Evolutionary conservation across 1,284 basidiomycete species (phyloP).

Genomic region (Sphagnurus paluster): DNA sequence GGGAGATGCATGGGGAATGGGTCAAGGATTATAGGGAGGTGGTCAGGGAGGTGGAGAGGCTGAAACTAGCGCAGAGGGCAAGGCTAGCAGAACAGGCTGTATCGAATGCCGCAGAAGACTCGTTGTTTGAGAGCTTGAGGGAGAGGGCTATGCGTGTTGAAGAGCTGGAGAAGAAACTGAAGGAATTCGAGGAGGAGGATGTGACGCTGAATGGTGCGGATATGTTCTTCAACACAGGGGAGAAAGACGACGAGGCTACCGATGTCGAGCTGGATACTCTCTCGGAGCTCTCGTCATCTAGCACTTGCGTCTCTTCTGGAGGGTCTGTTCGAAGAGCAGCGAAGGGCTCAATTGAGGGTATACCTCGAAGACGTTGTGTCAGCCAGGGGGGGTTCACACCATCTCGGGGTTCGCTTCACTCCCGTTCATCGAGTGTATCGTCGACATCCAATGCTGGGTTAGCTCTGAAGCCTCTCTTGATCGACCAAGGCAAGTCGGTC

Average conservation of each 20-base stretch:
- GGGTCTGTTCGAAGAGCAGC: constrained; percentile 2
- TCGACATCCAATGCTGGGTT: neutral
- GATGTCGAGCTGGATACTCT: constrained; percentile 16
- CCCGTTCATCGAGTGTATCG: constrained; percentile 4
- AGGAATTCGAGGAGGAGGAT: constrained; percentile 12
- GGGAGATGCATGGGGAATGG: constrained; percentile 40
- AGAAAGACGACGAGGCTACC: constrained; percentile 10
- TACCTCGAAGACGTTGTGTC: constrained; percentile 8
- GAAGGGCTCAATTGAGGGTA: neutral
- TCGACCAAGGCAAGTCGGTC: constrained; percentile 5
- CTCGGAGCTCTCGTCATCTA: constrained; percentile 19
- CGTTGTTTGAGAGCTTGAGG: constrained; percentile 28
- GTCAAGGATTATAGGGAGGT: constrained; percentile 35
- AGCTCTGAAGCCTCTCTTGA: neutral
- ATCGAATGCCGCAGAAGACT: constrained; percentile 38
- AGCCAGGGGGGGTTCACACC: constrained; percentile 7
- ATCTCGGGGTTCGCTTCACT: neutral
- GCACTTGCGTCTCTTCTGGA: constrained; percentile 21
- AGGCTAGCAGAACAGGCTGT: constrained; percentile 38
- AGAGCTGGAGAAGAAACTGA: constrained; percentile 17
- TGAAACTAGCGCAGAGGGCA: constrained; percentile 35
- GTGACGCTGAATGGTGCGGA: constrained; percentile 11
- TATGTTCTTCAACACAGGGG: neutral
- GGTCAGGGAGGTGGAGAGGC: constrained; percentile 31
- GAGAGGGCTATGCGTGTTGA: constrained; percentile 17